phyloP scores from a whole-genome alignment of 1,284 basidiomycete species.

The Cryptococcus deneoformans region DNA sequence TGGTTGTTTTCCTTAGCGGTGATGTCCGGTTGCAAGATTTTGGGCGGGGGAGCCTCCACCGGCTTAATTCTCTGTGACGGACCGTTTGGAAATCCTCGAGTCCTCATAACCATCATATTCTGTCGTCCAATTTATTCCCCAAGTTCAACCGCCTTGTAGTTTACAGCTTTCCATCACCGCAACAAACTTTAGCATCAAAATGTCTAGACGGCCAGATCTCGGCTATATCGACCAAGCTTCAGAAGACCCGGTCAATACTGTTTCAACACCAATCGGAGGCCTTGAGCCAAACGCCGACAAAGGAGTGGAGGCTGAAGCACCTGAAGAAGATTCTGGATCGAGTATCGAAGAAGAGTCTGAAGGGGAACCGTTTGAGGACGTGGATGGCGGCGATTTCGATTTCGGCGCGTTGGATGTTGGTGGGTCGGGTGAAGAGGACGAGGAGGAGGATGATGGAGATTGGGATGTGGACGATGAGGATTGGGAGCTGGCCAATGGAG shows the following conservation, averaged over 20 bases:
- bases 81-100: too few relatives aligned
- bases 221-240: conserved; percentile 15
- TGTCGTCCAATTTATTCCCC: too few relatives aligned
- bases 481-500: conserved; percentile 74
- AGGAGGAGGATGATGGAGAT: conserved; percentile 40
- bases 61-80: too few relatives aligned
- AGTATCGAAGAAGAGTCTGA: conserved; percentile 29
- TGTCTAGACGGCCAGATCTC: conserved; percentile 6
- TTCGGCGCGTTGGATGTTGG: not conserved
- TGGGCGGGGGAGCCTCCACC: too few relatives aligned
- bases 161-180: too few relatives aligned
- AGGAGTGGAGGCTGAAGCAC: not conserved
- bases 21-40: too few relatives aligned
- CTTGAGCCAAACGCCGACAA: not conserved
- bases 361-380: conserved; percentile 9
- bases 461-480: conserved; percentile 77
- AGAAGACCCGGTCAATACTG: not conserved
- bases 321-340: conserved; percentile 20
- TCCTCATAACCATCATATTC: too few relatives aligned
- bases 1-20: too few relatives aligned
- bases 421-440: conserved; percentile 4
- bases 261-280: too few relatives aligned
- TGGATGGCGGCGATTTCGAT: conserved; percentile 4
- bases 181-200: not conserved
- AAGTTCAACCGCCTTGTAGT: too few relatives aligned